These are phyloP conservation scores for Trichoderma semiorbis DNA, from an alignment of 2,329 filamentous ascomycete species.

Conservation along the genomic window DNA sequence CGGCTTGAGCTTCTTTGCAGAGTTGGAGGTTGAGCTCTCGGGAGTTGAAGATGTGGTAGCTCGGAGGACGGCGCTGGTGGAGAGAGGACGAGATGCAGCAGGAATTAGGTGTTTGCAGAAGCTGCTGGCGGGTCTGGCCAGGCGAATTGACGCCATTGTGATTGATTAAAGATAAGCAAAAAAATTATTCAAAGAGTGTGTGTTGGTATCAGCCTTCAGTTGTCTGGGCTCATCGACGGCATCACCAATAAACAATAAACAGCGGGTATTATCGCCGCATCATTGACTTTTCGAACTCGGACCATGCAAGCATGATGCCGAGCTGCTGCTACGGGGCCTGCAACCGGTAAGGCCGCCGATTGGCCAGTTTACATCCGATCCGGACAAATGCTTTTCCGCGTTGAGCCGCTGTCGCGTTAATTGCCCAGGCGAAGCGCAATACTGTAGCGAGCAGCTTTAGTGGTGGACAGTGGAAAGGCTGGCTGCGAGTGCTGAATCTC, in stretches of 20 bases:
- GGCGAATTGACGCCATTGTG: conserved; percentile 23
- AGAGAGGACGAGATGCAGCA: conserved; percentile 17
- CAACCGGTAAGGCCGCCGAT: conserved; percentile 12
- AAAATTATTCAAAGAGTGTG: neutral
- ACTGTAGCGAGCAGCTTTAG: conserved; percentile 4
- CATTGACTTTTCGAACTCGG: conserved; percentile 1
- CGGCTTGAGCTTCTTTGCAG: conserved; percentile 49
- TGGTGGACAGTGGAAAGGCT: neutral
- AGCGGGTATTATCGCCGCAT: neutral
- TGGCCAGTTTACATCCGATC: neutral
- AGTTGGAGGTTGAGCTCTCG: conserved; percentile 1
- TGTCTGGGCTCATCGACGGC: neutral
- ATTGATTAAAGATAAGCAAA: neutral
- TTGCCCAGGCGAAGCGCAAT: conserved; percentile 2
- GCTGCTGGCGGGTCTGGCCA: conserved; percentile 18
- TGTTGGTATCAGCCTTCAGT: neutral
- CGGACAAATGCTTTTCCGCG: conserved; percentile 9
- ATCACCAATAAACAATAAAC: neutral
- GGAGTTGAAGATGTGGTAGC: conserved; percentile 15
- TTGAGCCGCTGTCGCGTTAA: conserved; percentile 12
- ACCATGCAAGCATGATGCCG: conserved; percentile 15
- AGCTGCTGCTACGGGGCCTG: neutral
- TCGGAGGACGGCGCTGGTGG: conserved; percentile 22
- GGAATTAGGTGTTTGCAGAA: conserved; percentile 13
- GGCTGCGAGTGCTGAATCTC: neutral